Evolutionary conservation across 2,329 filamentous ascomycete genomes (phyloP).

Genomic region (Blastomyces percursus): DNA sequence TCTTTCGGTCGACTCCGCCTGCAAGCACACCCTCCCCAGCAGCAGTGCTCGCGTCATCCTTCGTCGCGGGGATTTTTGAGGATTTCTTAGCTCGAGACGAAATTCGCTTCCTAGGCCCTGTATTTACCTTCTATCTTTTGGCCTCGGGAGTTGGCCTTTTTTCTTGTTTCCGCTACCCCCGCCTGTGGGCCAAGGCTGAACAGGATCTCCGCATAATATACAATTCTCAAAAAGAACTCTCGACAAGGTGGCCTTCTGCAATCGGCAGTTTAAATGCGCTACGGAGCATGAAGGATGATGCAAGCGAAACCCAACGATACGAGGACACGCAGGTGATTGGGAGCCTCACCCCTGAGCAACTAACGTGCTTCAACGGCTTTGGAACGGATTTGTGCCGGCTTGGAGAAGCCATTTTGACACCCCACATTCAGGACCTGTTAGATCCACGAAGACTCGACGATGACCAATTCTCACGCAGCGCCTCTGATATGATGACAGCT

Average conservation of each 20-base stretch:
- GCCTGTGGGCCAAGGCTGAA: constrained; percentile 16
- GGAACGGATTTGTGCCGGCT: constrained; percentile 20
- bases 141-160: constrained; percentile 31
- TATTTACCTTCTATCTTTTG: constrained; percentile 36
- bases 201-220: constrained; percentile 19
- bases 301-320: constrained; percentile 9
- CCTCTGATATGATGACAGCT: constrained; percentile 17
- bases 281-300: constrained; percentile 18
- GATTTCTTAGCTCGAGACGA: constrained; percentile 36
- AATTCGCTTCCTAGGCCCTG: constrained; percentile 32
- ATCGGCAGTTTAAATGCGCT: constrained; percentile 20
- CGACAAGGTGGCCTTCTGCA: constrained; percentile 23
- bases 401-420: constrained; percentile 16
- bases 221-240: constrained; percentile 19
- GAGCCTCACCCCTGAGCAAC: constrained; percentile 16
- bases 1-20: constrained; percentile 26
- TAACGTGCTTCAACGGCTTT: constrained; percentile 18
- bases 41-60: constrained; percentile 33
- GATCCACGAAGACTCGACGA: constrained; percentile 12
- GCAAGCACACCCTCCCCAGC: constrained; percentile 26
- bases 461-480: constrained; percentile 15
- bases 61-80: constrained; percentile 35
- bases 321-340: constrained; percentile 13
- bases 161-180: constrained; percentile 24
- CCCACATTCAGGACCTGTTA: constrained; percentile 10